Evolutionary conservation across 1,284 basidiomycete species (phyloP).

Genomic region (Porogramme epimiltina): DNA sequence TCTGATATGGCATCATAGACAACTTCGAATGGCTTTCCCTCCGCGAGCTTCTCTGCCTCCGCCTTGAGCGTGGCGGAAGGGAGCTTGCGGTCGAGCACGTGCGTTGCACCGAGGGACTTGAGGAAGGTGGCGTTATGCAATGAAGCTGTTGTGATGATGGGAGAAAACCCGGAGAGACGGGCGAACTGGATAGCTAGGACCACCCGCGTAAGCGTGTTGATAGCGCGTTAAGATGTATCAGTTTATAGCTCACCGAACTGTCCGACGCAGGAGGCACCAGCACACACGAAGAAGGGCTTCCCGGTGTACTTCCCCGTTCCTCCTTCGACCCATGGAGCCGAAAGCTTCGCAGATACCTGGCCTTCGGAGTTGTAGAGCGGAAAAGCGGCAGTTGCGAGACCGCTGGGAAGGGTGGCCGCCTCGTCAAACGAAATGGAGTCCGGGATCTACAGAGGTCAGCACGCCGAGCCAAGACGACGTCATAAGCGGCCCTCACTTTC

Average conservation of each 20-base stretch:
- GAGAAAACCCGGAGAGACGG: slow-evolving; percentile 47
- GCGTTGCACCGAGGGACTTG: slow-evolving; percentile 30
- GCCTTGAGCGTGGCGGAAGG: slow-evolving; percentile 1
- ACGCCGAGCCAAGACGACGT: neutral
- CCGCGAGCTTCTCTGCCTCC: slow-evolving; percentile 11
- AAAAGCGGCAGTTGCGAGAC: neutral
- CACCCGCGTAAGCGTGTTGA: slow-evolving; percentile 19
- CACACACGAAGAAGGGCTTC: slow-evolving; percentile 33
- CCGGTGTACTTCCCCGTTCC: slow-evolving; percentile 32
- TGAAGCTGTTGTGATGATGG: slow-evolving; percentile 51
- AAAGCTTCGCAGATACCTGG: slow-evolving; percentile 13
- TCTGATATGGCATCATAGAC: slow-evolving; percentile 30
- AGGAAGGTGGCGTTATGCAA: slow-evolving; percentile 43
- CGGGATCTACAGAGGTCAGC: neutral
- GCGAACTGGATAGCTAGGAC: slow-evolving; percentile 44
- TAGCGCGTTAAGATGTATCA: too few relatives aligned
- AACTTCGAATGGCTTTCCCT: slow-evolving; percentile 14
- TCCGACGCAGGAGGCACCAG: slow-evolving; percentile 38
- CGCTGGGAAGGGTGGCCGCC: neutral
- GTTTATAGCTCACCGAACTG: slow-evolving; percentile 33
- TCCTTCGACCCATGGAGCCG: slow-evolving; percentile 21
- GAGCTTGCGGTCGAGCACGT: slow-evolving; percentile 25
- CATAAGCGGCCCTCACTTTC: neutral
- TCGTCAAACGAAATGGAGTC: neutral
- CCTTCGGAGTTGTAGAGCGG: neutral